Conservation (phyloP, 2,329 filamentous ascomycete species). For the Cladosporium oxysporum region DNA sequence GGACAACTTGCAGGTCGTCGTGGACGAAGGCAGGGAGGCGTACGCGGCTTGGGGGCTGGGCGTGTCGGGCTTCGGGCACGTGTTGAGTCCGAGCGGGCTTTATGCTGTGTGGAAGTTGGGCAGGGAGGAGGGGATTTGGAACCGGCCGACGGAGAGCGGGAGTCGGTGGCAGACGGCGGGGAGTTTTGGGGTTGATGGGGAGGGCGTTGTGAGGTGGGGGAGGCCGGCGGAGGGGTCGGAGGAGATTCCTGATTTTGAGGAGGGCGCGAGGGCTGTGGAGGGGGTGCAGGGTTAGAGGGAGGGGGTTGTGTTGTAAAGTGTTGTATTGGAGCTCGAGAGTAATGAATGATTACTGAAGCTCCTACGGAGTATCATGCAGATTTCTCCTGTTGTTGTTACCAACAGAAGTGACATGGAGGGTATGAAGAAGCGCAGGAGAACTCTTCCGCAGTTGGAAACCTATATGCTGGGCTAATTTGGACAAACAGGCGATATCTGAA, state of each 20-base stretch:
- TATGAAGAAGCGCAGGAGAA: too few species aligned
- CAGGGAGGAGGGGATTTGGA: constrained; percentile 66
- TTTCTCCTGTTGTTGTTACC: too few species aligned
- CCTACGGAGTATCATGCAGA: too few species aligned
- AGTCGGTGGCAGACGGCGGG: constrained; percentile 69
- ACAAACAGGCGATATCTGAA: neutral
- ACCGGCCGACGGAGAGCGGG: constrained; percentile 65
- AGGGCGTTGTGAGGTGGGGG: constrained; percentile 55
- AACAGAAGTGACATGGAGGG: too few species aligned
- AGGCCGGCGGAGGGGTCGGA: constrained; percentile 33
- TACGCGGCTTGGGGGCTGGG: constrained; percentile 70
- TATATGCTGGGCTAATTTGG: neutral
- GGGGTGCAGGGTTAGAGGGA: neutral
- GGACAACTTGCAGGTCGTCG: constrained; percentile 59
- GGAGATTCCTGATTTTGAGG: constrained; percentile 24
- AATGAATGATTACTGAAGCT: neutral
- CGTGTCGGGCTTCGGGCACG: constrained; percentile 61
- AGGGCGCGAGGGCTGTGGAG: constrained; percentile 2
- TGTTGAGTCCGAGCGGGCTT: constrained; percentile 60
- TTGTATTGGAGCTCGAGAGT: neutral
- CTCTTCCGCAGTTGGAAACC: neutral
- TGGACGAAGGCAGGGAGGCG: constrained; percentile 61
- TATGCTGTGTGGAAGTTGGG: constrained; percentile 60
- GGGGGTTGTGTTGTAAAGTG: neutral
- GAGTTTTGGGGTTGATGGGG: constrained; percentile 61